phyloP scores from a whole-genome alignment of 2,329 filamentous ascomycete genomes.

The Colletotrichum sp. region DNA sequence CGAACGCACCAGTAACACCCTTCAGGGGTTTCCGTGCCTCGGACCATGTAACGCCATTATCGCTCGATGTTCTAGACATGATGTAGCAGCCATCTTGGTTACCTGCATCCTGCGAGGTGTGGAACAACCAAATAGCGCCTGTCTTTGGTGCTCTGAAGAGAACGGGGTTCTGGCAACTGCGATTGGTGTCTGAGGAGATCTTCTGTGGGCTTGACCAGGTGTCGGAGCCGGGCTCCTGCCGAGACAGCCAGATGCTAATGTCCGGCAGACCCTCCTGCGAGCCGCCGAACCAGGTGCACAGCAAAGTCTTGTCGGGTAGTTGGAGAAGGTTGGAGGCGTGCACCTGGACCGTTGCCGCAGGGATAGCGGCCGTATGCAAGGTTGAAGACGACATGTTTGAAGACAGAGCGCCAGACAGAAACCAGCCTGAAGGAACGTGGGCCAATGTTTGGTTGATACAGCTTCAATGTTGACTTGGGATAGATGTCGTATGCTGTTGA shows the following conservation, averaged over 20 bases:
- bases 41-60: conserved; percentile 42
- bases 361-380: conserved; percentile 29
- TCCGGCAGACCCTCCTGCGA: conserved; percentile 49
- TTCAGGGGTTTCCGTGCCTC: conserved; percentile 34
- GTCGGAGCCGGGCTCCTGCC: conserved; percentile 30
- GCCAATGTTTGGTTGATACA: neutral
- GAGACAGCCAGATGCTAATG: conserved; percentile 47
- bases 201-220: conserved; percentile 38
- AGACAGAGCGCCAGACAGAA: no score
- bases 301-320: conserved; percentile 41
- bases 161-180: conserved; percentile 51
- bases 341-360: conserved; percentile 44
- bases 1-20: conserved; percentile 40
- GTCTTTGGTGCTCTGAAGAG: conserved; percentile 41
- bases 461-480: neutral
- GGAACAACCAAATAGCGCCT: conserved; percentile 43
- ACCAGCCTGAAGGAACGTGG: rapidly evolving
- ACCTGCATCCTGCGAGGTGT: conserved; percentile 48
- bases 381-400: neutral
- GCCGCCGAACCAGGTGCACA: conserved; percentile 51
- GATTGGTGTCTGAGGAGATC: conserved; percentile 40
- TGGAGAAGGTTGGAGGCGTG: conserved; percentile 50
- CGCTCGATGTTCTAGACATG: conserved; percentile 37
- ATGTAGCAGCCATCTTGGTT: conserved; percentile 48
- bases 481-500: neutral